Evolutionary conservation across 495 filamentous ascomycete species (phyloP).

Genomic region (Podospora didyma): DNA sequence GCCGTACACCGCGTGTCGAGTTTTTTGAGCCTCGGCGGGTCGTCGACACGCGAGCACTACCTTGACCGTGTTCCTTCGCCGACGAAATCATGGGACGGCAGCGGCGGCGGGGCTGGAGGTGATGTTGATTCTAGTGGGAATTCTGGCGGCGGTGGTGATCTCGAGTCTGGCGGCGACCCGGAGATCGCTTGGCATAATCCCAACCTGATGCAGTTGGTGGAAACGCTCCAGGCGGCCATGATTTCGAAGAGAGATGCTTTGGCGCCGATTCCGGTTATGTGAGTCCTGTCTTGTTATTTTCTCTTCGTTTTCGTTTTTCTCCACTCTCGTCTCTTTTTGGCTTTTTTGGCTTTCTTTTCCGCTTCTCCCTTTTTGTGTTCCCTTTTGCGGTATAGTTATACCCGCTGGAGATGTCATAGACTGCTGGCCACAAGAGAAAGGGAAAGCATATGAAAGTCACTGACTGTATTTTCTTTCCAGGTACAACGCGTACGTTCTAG

Average conservation of each 20-base stretch:
- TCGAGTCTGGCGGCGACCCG: neutral
- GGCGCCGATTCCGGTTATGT: slow-evolving; percentile 29
- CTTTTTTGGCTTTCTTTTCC: too few species aligned
- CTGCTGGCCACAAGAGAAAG: neutral
- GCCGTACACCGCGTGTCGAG: slow-evolving; percentile 9
- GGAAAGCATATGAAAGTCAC: neutral
- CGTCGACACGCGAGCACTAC: neutral
- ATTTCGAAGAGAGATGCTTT: slow-evolving; percentile 25
- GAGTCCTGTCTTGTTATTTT: slow-evolving; percentile 1
- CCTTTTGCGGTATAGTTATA: too few species aligned
- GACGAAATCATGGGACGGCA: too few species aligned
- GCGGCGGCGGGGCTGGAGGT: too few species aligned
- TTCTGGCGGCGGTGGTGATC: neutral
- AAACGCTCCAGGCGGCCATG: slow-evolving; percentile 33
- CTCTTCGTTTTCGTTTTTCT: neutral
- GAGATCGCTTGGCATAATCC: slow-evolving; percentile 35
- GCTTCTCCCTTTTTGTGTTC: too few species aligned
- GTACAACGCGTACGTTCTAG: slow-evolving; percentile 39
- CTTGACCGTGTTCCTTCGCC: neutral
- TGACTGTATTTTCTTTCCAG: slow-evolving; percentile 1
- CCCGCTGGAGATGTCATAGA: too few species aligned
- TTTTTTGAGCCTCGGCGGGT: slow-evolving; percentile 4
- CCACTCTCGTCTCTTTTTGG: neutral
- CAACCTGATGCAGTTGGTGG: slow-evolving; percentile 39
- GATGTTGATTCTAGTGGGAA: neutral